Evolutionary conservation across 2,329 filamentous ascomycete species (phyloP).

Genomic region (Ophiobolus disseminans): DNA sequence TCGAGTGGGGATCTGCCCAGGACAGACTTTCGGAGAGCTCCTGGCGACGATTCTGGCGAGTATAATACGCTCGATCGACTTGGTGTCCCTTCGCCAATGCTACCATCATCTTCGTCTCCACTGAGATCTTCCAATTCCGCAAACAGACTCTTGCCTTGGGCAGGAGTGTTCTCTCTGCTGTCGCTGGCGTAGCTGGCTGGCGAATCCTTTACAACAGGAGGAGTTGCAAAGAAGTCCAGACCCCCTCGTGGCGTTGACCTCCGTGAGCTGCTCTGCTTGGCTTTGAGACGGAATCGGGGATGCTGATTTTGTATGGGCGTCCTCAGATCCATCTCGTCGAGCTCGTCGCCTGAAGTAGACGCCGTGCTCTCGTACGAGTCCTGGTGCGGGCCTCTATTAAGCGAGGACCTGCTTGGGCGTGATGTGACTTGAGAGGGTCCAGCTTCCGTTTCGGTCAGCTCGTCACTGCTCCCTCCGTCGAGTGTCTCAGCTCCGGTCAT

Average conservation of each 20-base stretch:
- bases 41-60: conserved; percentile 44
- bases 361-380: conserved; percentile 85
- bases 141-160: conserved; percentile 79
- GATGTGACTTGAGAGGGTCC: conserved; percentile 36
- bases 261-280: conserved; percentile 67
- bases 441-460: conserved; percentile 85
- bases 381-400: conserved; percentile 62
- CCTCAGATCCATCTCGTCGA: conserved; percentile 66
- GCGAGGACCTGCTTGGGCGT: conserved; percentile 49
- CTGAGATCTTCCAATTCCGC: conserved; percentile 86
- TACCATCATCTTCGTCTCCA: conserved; percentile 68
- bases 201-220: conserved; percentile 62
- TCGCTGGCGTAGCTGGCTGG: conserved; percentile 58
- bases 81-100: conserved; percentile 45
- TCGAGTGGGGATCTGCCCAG: conserved; percentile 32
- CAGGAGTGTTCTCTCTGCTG: conserved; percentile 54
- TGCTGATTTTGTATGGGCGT: conserved; percentile 71
- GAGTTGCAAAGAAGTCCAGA: conserved; percentile 67
- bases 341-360: conserved; percentile 82
- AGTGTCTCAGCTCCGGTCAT: conserved; percentile 85
- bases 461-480: conserved; percentile 74
- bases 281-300: conserved; percentile 73
- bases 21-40: conserved; percentile 28
- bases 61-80: conserved; percentile 40
- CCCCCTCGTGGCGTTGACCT: conserved; percentile 63